Evolutionary conservation across 1,284 basidiomycete genomes (phyloP), one percentile per base, ranked within the genome.

Genomic region (Melampsora larici-populina): DNA sequence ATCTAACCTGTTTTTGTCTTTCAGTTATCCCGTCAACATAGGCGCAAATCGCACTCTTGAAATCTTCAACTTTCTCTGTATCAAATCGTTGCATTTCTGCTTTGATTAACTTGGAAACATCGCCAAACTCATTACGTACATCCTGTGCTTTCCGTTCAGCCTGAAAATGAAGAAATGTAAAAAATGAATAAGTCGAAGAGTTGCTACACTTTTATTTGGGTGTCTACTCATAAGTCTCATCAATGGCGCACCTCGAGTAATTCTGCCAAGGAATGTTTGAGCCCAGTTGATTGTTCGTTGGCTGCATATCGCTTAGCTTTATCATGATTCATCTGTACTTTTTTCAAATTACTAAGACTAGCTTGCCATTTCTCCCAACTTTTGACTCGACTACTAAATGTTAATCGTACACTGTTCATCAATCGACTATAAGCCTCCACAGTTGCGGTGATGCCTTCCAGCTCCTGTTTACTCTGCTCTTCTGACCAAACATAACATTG

Each of bases 41-140:
- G 1, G 86, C 86, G 81, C 91, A 90, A 78, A 96, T 84, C 1
- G 89, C 87, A 46, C 87, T 86, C 83, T 92, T 93, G 83, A 96
- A 93, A 82, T 96, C 93, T 65, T 92, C 90, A 40, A 98, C 89
- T 63, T 94, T 89, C 84, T 97, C 95, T 82, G 90, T 88, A 85
- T 99, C 96, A 82, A 99, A 97, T 46, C 94, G 87, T n/a, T 89
- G 90, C 81, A 97, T 90, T 85, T 99, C 97, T 4, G 88, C 85
- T 85, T 98, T 98, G 82, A 94, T 90, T 33, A 97, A 86, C 80
- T 90, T 90, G 36, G 93, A 91, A 7, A 92, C 90, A 40, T 91
- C 88, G 64, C 97, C 94, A 82, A 93, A 99, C 79, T 97, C 92
- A 72, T 89, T 88, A 81, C 91, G 91, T 0, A 90, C 87, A 69